Base-by-base conservation (phyloP, 805 yeast species). In the Nakazawaea holstii region DNA sequence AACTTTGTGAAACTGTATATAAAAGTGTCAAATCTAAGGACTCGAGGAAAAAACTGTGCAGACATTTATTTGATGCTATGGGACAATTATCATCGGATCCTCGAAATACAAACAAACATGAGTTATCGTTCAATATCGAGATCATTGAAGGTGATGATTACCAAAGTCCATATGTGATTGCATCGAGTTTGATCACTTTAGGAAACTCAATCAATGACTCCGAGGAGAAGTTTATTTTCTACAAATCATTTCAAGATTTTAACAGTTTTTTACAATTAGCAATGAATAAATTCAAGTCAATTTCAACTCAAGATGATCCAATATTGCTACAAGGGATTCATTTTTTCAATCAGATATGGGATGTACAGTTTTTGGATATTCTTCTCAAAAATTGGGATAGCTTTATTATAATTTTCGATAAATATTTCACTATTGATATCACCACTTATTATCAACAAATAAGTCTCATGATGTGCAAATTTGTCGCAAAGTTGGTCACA, bases 401-500 rank as follows among this genome's bases (percentile, higher is more conserved):
- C 8, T 14, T 38, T 26, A 11, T 39, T 6, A 8, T 7, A 15
- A 14, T 39, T 15, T 35, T 35, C 6, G 45, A 42, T 33, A n/a
- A 15, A 7, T 42, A 35, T 35, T 29, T 42, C 45, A 33, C 31
- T 6, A 8, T 11, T 13, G 46, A 43, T 13, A 14, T 37, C 27
- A 17, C 37, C 29, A 43, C 46, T 20, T 43, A 43, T 35, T 43
- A 43, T 36, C 41, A 29, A 6, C 41, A 37, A 29, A 36, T 43
- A 20, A 8, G 36, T 5, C 27, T 43, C 10, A 20, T 43, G 35
- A 35, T 43, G 41, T 36, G 29, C 20, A 43, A 36, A 36, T 37
- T 43, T 30, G 6, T 43, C 2, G 7, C 11, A 6, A 42, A 32
- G 14, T 35, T 35, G 13, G 3, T 33, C 3, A 7, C 27, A 13